phyloP scores from a whole-genome alignment of 1,284 basidiomycete genomes.

The Acaromyces ingoldii region DNA sequence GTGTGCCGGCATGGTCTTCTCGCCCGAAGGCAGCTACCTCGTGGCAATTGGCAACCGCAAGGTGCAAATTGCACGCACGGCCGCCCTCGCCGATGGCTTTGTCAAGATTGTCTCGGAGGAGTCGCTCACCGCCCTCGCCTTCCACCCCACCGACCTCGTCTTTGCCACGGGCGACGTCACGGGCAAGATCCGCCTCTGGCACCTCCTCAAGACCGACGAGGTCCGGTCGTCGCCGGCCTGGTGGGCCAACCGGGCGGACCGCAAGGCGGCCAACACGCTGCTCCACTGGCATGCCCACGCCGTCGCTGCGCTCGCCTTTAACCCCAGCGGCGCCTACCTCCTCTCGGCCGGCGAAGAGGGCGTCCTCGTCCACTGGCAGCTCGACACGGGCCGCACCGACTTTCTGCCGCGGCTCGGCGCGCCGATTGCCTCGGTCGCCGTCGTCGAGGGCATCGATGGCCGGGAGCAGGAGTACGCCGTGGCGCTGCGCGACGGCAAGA shows the following conservation, averaged over 20 bases:
- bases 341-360: constrained; percentile 93
- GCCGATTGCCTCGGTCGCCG: constrained; percentile 61
- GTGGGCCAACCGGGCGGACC: constrained; percentile 46
- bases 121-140: constrained; percentile 75
- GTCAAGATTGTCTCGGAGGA: constrained; percentile 68
- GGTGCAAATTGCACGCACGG: constrained; percentile 62
- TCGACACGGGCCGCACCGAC: constrained; percentile 55
- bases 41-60: constrained; percentile 75
- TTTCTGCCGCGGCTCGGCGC: constrained; percentile 90
- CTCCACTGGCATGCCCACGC: constrained; percentile 97
- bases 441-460: constrained; percentile 58
- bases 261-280: constrained; percentile 66
- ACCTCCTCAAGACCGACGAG: constrained; percentile 62
- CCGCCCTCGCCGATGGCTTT: constrained; percentile 55
- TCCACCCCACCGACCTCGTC: constrained; percentile 82
- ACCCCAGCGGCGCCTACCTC: constrained; percentile 83
- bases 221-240: too few relatives aligned
- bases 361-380: constrained; percentile 83
- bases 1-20: constrained; percentile 59
- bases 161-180: constrained; percentile 88
- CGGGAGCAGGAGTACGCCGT: constrained; percentile 80
- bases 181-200: constrained; percentile 85
- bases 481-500: constrained; percentile 74
- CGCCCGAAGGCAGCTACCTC: constrained; percentile 73
- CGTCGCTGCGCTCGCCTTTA: constrained; percentile 82